Percentiles rank a stretch among this genome's conserved stretches.
Conservation (phyloP, 192 early-diverging fungal genomes). For the Coemansia interrupta region DNA sequence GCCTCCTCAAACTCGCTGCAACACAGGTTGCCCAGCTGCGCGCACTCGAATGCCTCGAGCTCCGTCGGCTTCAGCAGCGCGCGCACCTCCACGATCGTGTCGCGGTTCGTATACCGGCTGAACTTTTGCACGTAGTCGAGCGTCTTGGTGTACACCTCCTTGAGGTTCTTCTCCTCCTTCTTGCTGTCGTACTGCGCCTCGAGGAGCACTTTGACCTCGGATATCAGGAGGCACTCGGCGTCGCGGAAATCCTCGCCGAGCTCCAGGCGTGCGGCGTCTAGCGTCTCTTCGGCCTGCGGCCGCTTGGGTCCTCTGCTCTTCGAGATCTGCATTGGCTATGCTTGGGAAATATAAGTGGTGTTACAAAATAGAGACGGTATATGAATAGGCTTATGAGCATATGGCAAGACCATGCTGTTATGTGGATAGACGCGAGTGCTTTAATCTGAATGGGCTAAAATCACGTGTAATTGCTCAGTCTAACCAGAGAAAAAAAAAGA, state of each 20-base stretch:
- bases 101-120: slow-evolving; percentile 77
- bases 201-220: slow-evolving; percentile 68
- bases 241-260: slow-evolving; percentile 63
- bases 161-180: slow-evolving; percentile 54
- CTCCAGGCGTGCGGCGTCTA: slow-evolving; percentile 41
- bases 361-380: background rate
- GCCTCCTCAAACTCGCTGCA: slow-evolving; percentile 91
- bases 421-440: too few relatives aligned
- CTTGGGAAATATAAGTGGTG: background rate
- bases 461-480: too few relatives aligned
- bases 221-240: slow-evolving; percentile 68
- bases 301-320: slow-evolving; percentile 12
- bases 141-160: slow-evolving; percentile 72
- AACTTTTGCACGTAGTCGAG: slow-evolving; percentile 83
- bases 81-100: slow-evolving; percentile 82
- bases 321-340: background rate
- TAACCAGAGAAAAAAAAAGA: too few relatives aligned
- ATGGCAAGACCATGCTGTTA: too few relatives aligned
- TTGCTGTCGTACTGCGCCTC: slow-evolving; percentile 62
- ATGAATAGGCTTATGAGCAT: background rate
- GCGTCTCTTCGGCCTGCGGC: slow-evolving; percentile 26
- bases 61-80: slow-evolving; percentile 25
- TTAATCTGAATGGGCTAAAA: too few relatives aligned
- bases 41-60: slow-evolving; percentile 81
- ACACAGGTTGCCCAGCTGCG: slow-evolving; percentile 87